Base-by-base conservation (phyloP, 345 rosid genomes). In the Jatropha curcas region DNA sequence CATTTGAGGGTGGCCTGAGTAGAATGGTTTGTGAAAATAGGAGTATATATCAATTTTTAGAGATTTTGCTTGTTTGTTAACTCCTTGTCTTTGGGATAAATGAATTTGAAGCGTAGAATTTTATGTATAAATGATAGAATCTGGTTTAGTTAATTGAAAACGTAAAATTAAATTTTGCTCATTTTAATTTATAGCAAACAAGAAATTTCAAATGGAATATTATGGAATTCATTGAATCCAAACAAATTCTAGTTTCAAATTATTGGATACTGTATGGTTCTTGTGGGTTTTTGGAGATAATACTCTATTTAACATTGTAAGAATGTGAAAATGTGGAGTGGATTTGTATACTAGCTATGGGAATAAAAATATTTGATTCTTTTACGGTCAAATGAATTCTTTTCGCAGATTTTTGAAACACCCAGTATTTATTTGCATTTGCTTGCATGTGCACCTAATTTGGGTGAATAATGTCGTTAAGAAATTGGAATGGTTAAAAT, bases 331-430 rank as follows among this genome's bases (percentile, higher is more conserved):
- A 25, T 24, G 13, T 55, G 5, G 14, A 55, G 13, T 30, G n/a
- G 27, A 1, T 52, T 52, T 52, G 27, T 52, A 52, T 10, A 52
- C 0, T 24, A 4, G 4, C 34, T 65, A 14, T n/a, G 55, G 4
- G 14, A 46, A 16, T n/a, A 34, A 11, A 65, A 17, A 41, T 66
- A 2, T 43, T 41, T 66, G 7, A 11, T 37, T 65, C 7, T n/a
- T 22, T 4, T 37, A 37, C 16, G 11, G 27, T 35, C 11, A 63
- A 64, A 66, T n/a, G n/a, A n/a, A n/a, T n/a, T n/a, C n/a, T n/a
- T n/a, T n/a, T n/a, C n/a, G n/a, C n/a, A n/a, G n/a, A n/a, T 75
- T 50, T 78, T 61, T 43, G 3, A 22, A n/a, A 13, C 61, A 51
- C 14, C 20, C 24, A 20, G 4, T n/a, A 24, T 43, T 45, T 10